Percentiles rank a stretch among this genome's conserved stretches.
phyloP scores from a whole-genome alignment of 1,284 basidiomycete species.

The Stygiomarasmius scandens region DNA sequence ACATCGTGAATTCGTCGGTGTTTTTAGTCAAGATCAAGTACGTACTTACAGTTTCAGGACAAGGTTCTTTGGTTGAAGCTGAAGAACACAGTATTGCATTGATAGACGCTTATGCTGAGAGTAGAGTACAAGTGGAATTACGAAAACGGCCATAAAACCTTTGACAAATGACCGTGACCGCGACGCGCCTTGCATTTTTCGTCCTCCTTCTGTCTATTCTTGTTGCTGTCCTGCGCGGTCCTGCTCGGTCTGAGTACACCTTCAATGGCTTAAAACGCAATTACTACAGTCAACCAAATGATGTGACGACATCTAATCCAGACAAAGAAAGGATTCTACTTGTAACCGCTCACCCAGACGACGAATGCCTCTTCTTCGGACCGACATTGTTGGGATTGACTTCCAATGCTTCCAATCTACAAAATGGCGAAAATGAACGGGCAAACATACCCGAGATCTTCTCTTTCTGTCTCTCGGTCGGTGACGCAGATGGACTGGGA shows the following conservation, averaged over 20 bases:
- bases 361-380: slow-evolving; percentile 92
- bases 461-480: slow-evolving; percentile 64
- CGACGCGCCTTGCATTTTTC: slow-evolving; percentile 12
- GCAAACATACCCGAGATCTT: slow-evolving; percentile 36
- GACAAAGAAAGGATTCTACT: slow-evolving; percentile 51
- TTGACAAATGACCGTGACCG: background rate
- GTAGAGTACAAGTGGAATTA: too few species aligned
- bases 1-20: too few species aligned
- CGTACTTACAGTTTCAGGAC: too few species aligned
- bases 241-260: slow-evolving; percentile 17
- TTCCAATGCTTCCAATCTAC: background rate
- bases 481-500: slow-evolving; percentile 86
- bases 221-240: slow-evolving; percentile 31
- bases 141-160: background rate
- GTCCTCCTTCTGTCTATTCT: slow-evolving; percentile 32
- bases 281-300: slow-evolving; percentile 24
- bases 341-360: slow-evolving; percentile 88
- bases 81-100: too few species aligned
- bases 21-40: too few species aligned
- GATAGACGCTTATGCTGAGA: too few species aligned
- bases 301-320: background rate
- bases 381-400: slow-evolving; percentile 71
- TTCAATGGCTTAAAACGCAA: slow-evolving; percentile 20
- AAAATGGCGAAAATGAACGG: slow-evolving; percentile 8
- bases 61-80: too few species aligned